Evolutionary conservation across 2,329 filamentous ascomycete genomes (phyloP).

Genomic region (Alternaria conjuncta): DNA sequence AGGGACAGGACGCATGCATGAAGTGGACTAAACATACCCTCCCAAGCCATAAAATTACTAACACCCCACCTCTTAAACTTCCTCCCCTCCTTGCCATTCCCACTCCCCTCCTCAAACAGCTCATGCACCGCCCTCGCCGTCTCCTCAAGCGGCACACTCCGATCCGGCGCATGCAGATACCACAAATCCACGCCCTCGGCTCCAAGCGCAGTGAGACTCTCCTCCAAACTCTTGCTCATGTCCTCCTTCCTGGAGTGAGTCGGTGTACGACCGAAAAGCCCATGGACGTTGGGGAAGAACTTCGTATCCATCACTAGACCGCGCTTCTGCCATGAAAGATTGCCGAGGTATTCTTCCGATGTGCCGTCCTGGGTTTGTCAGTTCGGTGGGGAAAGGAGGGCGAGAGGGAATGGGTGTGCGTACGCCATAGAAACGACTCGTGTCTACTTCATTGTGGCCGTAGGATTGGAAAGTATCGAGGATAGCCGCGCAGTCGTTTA

Average conservation of each 20-base stretch:
- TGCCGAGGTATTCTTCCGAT: slow-evolving; percentile 53
- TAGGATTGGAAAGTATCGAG: slow-evolving; percentile 41
- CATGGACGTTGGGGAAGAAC: slow-evolving; percentile 45
- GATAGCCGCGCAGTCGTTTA: slow-evolving; percentile 29
- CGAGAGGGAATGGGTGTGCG: neutral
- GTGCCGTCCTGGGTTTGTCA: slow-evolving; percentile 25
- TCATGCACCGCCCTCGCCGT: slow-evolving; percentile 57
- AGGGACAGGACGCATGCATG: too few relatives aligned
- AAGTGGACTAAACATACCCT: neutral
- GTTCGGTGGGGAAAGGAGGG: neutral
- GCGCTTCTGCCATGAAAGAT: slow-evolving; percentile 48
- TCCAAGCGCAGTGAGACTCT: slow-evolving; percentile 50
- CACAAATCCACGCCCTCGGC: slow-evolving; percentile 49
- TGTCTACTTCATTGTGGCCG: slow-evolving; percentile 47
- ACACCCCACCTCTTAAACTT: slow-evolving; percentile 55
- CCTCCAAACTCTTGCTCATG: slow-evolving; percentile 34
- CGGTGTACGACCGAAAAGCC: slow-evolving; percentile 20
- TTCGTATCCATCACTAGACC: slow-evolving; percentile 55
- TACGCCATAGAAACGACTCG: slow-evolving; percentile 47
- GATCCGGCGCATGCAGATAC: slow-evolving; percentile 58
- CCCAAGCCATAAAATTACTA: slow-evolving; percentile 52
- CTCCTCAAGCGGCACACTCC: slow-evolving; percentile 51
- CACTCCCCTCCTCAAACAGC: slow-evolving; percentile 52
- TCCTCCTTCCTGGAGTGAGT: slow-evolving; percentile 40
- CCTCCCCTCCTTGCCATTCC: neutral